phyloP scores from a whole-genome alignment of 441 rosid genomes.

The Brassica balearica region DNA sequence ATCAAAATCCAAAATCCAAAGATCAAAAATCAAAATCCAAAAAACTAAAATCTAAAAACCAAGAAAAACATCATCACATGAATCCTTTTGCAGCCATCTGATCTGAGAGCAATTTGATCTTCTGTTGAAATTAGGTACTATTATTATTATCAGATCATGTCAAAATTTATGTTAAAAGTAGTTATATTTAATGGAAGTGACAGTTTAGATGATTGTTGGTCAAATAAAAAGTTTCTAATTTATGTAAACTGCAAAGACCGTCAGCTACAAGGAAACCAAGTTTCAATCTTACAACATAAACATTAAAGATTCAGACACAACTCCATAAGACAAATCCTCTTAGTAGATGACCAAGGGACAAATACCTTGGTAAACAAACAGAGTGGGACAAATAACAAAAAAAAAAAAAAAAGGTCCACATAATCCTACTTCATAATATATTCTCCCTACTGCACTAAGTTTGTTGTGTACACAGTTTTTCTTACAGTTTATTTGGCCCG shows the following conservation, averaged over 20 bases:
- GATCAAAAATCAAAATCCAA: too few relatives aligned
- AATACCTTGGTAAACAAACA: slow-evolving; percentile 32
- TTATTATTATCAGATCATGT: not conserved
- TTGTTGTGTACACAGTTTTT: slow-evolving; percentile 29
- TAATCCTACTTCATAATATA: slow-evolving; percentile 41
- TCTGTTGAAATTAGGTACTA: not conserved
- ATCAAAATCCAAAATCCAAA: too few relatives aligned
- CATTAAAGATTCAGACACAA: slow-evolving; percentile 8
- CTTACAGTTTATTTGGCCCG: slow-evolving; percentile 30
- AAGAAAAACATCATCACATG: not conserved
- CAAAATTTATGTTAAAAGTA: slow-evolving; percentile 1
- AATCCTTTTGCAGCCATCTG: not conserved
- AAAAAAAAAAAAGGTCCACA: slow-evolving; percentile 34
- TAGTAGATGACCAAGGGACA: slow-evolving; percentile 22
- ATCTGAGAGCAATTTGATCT: slow-evolving; percentile 24
- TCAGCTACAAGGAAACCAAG: not conserved
- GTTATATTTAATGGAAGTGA: not conserved
- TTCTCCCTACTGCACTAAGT: slow-evolving; percentile 39
- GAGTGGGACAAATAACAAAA: slow-evolving; percentile 6
- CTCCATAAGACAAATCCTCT: slow-evolving; percentile 35
- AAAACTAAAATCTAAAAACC: too few relatives aligned
- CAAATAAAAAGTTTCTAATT: not conserved
- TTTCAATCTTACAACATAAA: too few relatives aligned
- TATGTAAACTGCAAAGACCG: not conserved
- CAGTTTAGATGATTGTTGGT: not conserved